Base-by-base conservation (phyloP, 2,329 filamentous ascomycete genomes). In the Teratosphaeria nubilosa region DNA sequence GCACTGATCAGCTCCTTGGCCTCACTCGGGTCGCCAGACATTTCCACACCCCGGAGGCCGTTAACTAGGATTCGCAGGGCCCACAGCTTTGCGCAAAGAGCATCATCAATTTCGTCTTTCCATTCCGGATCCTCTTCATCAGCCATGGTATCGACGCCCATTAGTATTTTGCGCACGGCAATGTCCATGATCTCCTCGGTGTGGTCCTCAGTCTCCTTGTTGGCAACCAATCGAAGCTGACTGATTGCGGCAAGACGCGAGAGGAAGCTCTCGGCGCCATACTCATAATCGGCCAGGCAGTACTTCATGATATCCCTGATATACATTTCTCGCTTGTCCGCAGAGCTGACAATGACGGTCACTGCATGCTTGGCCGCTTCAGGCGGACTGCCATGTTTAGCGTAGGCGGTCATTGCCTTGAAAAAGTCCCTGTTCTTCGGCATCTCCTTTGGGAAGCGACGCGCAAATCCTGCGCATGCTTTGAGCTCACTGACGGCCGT, bases 311-410 rank as follows among this genome's bases (percentile, higher is more conserved):
- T 80, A 65, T 95, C 91, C 56, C 87, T 91, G 7, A 90, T 89
- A 60, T 90, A 88, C 76, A 95, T 87, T 68, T 91, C 87, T 71
- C 90, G 94, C 65, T 84, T 84, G 55, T 91, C 85, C 24, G 85
- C 79, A 10, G 86, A 86, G 37, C 88, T 86, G 73, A 96, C 84
- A 56, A 99, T 80, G 63, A 99, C 91, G 30, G 90, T 91, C 54
- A 97, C 85, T 0, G 94, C 94, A 75, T 97, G 91, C 73, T 99
- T 99, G 24, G 92, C 90, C 9, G 90, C 88, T 69, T 86, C 86
- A 11, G 89, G 82, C 2, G 91, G 92, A 25, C 82, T 82, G 24
- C 92, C 92, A 68, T 89, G 88, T 22, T 92, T 80, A 1, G 91
- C 89, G 72, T 94, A 97, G 65, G 83, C 86, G 60, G 87, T 84